Base-by-base conservation (phyloP, 257 asterid species). In the Scutellaria baicalensis region DNA sequence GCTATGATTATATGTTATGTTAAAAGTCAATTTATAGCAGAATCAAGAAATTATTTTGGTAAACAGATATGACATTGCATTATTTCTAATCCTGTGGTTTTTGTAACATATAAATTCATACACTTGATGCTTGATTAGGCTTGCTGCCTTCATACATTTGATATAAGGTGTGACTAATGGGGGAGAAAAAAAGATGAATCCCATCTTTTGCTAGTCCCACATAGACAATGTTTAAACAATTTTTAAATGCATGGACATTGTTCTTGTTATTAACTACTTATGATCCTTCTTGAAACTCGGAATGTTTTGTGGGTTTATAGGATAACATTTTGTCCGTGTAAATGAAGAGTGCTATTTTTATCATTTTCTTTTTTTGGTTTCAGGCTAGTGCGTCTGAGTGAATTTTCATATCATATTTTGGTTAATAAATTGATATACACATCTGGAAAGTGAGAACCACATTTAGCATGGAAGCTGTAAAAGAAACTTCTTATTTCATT, bases 401-500 rank as follows among this genome's bases (percentile, higher is more conserved):
- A 69, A 23, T 42, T 54, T 23, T 20, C 35, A 35, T 61, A 21
- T 58, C 52, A 59, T 36, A 21, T 59, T 42, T 18, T 23, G n/a
- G 27, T 38, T 21, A 21, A 51, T 21, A 14, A 17, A 5, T 43
- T 39, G 58, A 23, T 64, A 50, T 39, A 9, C 35, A 68, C 59
- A 17, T 60, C 9, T 23, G 35, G 43, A 70, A 56, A 52, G 38
- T 21, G 55, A 65, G 59, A 70, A 50, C 47, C 44, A 60, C 55
- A 62, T 60, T 52, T 38, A 33, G 58, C 58, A 18, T 61, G 36
- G 43, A 23, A 43, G 59, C 45, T 72, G 64, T 64, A 64, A 36
- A 70, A 57, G 51, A 20, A 59, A 59, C 18, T 48, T 50, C 33
- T 40, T 31, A 35, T 76, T 72, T 59, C 71, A 59, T 61, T 20